Base-by-base conservation (phyloP, 2,329 filamentous ascomycete genomes). In the Exophiala spinifera region DNA sequence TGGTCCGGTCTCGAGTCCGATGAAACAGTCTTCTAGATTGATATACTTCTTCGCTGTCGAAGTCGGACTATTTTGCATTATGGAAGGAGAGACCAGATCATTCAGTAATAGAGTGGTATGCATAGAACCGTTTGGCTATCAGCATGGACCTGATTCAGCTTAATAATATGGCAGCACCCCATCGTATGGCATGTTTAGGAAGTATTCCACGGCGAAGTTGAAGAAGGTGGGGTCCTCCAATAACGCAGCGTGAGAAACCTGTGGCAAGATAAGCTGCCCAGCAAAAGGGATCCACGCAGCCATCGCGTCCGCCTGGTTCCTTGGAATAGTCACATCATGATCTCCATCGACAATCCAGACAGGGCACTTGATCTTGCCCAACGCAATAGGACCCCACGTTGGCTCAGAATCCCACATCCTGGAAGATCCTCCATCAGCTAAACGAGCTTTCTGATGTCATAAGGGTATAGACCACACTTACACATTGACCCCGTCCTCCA, bases 291-390 rank as follows among this genome's bases (percentile, higher is more conserved):
- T 42, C 53, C 53, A 56, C 6, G 49, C 53, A 13, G 53, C 53
- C 20, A 56, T 47, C 14, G 53, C 37, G 48, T 56, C 53, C 4
- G 53, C 53, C 39, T 56, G 53, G 49, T 53, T 56, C 19, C 53
- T 42, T 36, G 47, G 40, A 14, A 56, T 46, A n/a, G 23, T 33
- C 20, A 31, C 36, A 28, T 56, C 53, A 31, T 56, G 53, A 36
- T 56, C 53, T 15, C 53, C 53, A 21, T 53, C 49, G 3, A 53
- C 53, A 34, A 45, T 56, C 53, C 53, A 56, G 25, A 56, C 53
- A n/a, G 53, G 53, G 39, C 53, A 56, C 37, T 40, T 48, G 23
- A 56, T 56, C 40, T 56, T 56, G 2, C 3, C 39, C 19, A 56
- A 20, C 21, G 53, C 53, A 13, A 47, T 46, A 17, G 49, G 53